Conservation (phyloP, 2,329 filamentous ascomycete genomes). For the Monascus ruber region DNA sequence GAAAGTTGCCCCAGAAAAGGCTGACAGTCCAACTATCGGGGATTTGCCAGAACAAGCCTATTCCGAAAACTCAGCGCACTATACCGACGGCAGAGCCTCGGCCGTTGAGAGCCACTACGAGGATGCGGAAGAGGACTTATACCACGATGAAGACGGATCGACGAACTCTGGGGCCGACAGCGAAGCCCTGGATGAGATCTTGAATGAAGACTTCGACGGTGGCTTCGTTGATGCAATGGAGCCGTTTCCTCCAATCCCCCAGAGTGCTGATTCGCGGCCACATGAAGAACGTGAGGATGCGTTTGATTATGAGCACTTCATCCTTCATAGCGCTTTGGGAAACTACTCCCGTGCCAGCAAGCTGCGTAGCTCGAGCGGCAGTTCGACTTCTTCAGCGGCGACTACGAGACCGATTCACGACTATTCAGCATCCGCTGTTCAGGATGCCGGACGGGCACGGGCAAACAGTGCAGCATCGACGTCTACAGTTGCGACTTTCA, state of each 20-base stretch:
- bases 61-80: slow-evolving; percentile 3
- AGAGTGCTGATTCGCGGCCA: slow-evolving; percentile 49
- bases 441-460: slow-evolving; percentile 30
- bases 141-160: slow-evolving; percentile 17
- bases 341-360: slow-evolving; percentile 32
- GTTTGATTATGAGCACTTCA: slow-evolving; percentile 95
- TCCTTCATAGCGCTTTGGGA: slow-evolving; percentile 83
- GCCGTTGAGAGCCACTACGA: slow-evolving; percentile 29
- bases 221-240: slow-evolving; percentile 25
- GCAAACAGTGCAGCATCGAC: slow-evolving; percentile 48
- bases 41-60: slow-evolving; percentile 1
- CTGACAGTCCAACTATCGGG: slow-evolving; percentile 1
- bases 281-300: slow-evolving; percentile 92
- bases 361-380: slow-evolving; percentile 21
- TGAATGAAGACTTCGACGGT: slow-evolving; percentile 32
- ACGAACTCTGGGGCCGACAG: slow-evolving; percentile 48
- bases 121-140: slow-evolving; percentile 32
- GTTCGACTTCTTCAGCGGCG: slow-evolving; percentile 39
- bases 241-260: slow-evolving; percentile 20
- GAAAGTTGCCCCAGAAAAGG: not conserved
- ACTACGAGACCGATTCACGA: slow-evolving; percentile 33
- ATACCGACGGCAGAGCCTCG: slow-evolving; percentile 19
- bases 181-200: slow-evolving; percentile 46
- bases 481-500: slow-evolving; percentile 52
- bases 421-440: slow-evolving; percentile 2